Percentiles rank a stretch among this genome's conserved stretches.
These are phyloP conservation scores for Penicillium arizonense DNA, from an alignment of 495 filamentous ascomycete genomes.

Conservation along the genomic window DNA sequence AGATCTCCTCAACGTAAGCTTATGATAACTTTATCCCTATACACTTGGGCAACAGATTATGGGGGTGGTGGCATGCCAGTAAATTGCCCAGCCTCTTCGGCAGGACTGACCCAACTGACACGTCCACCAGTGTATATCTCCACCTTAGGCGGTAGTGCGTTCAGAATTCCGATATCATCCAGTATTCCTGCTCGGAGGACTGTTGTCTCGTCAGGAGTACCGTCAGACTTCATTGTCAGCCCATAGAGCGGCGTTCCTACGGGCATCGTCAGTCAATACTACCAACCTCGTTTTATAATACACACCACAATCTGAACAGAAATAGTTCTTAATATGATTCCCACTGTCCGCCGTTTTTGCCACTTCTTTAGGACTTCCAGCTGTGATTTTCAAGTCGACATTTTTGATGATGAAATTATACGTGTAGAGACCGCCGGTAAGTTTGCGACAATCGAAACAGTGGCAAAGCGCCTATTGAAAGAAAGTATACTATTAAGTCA, in stretches of 20 bases:
- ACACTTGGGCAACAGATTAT: too few relatives aligned
- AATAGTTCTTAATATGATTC: conserved; percentile 33
- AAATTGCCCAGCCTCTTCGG: conserved; percentile 32
- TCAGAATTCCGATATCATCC: conserved; percentile 24
- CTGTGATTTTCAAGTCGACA: conserved; percentile 18
- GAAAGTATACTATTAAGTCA: conserved; percentile 2
- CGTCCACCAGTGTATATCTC: conserved; percentile 31
- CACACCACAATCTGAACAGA: conserved; percentile 40
- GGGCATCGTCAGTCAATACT: conserved; percentile 6
- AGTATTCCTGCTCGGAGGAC: conserved; percentile 38
- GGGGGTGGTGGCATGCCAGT: conserved; percentile 17
- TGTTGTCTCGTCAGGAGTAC: conserved; percentile 13
- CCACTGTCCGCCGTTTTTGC: conserved; percentile 35
- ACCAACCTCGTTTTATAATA: neutral
- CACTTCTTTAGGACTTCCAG: conserved; percentile 32
- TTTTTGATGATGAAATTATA: conserved; percentile 28
- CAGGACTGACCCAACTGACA: conserved; percentile 22
- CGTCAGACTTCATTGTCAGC: conserved; percentile 12
- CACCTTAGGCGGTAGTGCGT: conserved; percentile 21
- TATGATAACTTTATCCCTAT: too few relatives aligned
- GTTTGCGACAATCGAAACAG: conserved; percentile 40
- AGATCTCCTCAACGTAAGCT: too few relatives aligned
- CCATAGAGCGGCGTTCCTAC: conserved; percentile 40
- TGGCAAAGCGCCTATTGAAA: conserved; percentile 33
- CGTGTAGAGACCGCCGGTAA: conserved; percentile 22